Base-by-base conservation (phyloP, 495 filamentous ascomycete genomes). In the Coniosporium apollinis region DNA sequence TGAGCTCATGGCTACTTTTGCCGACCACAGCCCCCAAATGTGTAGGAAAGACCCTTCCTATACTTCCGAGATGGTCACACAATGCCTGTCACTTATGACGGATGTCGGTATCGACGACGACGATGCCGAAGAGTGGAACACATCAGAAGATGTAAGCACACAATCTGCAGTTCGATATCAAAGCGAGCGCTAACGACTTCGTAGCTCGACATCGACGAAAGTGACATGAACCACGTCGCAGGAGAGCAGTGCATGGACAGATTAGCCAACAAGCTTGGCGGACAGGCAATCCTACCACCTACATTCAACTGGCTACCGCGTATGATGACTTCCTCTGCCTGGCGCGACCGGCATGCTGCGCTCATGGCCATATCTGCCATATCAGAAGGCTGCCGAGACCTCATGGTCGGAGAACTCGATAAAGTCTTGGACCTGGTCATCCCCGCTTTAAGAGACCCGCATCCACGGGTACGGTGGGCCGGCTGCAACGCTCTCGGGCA, bases 351-450 rank as follows among this genome's bases (percentile, higher is more conserved):
- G 29, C 91, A 99, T 54, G 91, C 91, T 6, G 89, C 91, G 38
- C 72, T 99, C 35, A 99, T 99, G 91, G 91, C 91, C 6, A 92
- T 99, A 36, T 96, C 91, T 14, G 91, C 91, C 40, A 99, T 99
- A 43, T 96, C 91, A 0, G 91, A 99, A 56, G 91, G 91, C 15
- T 99, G 91, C 48, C 73, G 82, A 36, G 91, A 96, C 17, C 64
- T 94, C 42, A 99, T 99, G 91, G 69, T 87, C 37, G 81, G 79
- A 30, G 87, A 99, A 52, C 65, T 99, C 3, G 80, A 82, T 50
- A 82, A 94, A 52, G 87, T 99, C 16, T 65, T 99, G 39, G 84
- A 86, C 31, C 67, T 96, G 17, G 89, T 99, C 26, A 73, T 94
- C 26, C 91, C 91, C 10, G 81, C 87, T 32, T 67, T 99, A n/a